Evolutionary conservation across 192 early-diverging fungal genomes (phyloP), one percentile per base, ranked within the genome.

Genomic region (Backusella circina): DNA sequence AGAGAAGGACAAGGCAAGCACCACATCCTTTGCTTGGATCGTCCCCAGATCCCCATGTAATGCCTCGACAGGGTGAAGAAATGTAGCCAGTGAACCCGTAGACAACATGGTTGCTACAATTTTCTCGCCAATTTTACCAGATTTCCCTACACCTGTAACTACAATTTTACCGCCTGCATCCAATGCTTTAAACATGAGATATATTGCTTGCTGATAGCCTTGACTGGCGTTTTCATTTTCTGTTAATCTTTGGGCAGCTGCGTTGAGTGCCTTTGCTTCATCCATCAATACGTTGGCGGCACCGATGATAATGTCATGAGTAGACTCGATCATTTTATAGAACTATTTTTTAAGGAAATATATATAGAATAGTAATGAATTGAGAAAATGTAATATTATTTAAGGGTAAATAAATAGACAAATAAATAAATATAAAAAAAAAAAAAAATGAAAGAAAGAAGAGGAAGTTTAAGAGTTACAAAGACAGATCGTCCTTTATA

Each of bases 51-150:
- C 85, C 21, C 85, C 85, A 50, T 86, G 85, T 5, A 86, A 32
- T 13, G 83, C 85, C 69, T 86, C 85, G 5, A 79, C 76, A 1
- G 85, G 85, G 67, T 86, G 85, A 0, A 86, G 41, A 72, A 84
- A 86, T 12, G 80, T 65, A 35, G 85, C 82, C 12, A 69, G 76
- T 21, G 74, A 77, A 33, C 83, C 80, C 0, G 83, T 81, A 6
- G 77, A 80, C 28, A 83, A 79, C 75, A 86, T 75, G 18, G 85
- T 86, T 1, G 83, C 83, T 0, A 78, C 76, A 5, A 86, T 75
- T 41, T 86, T 86, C 35, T 86, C 77, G 8, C 80, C 85, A 73
- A 86, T 84, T 73, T 86, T 86, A 16, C 85, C 85, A 10, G 80
- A 82, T 66, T 86, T 86, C 0, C 85, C 85, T 5, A 86, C 85